phyloP scores from a whole-genome alignment of 169 alveolate species.

The Theileria annulata region DNA sequence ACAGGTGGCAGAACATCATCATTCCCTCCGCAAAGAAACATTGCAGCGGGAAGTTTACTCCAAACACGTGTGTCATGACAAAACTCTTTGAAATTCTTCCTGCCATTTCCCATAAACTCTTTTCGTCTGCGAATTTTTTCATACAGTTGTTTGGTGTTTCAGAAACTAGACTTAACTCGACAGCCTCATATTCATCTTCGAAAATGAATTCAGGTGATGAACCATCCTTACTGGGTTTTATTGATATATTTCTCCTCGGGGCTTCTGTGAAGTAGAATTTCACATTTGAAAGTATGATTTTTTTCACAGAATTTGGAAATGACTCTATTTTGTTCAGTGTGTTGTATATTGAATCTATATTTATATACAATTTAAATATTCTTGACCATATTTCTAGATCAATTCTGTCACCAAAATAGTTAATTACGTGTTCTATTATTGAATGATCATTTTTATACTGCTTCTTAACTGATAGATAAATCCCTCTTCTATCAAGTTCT shows the following conservation, averaged over 20 bases:
- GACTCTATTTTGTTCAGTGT: constrained; percentile 23
- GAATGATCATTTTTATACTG: not conserved
- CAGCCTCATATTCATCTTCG: constrained; percentile 1
- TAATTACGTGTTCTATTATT: constrained; percentile 14
- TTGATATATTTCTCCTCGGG: not conserved
- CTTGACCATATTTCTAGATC: constrained; percentile 54
- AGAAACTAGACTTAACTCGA: not conserved
- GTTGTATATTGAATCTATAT: constrained; percentile 28
- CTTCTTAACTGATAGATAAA: not conserved
- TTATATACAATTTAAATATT: constrained; percentile 24
- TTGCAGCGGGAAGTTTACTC: not conserved
- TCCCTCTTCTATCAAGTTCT: constrained; percentile 21
- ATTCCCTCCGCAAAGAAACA: constrained; percentile 23
- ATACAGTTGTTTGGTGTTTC: not conserved
- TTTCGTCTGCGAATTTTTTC: not conserved
- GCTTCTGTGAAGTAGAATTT: not conserved
- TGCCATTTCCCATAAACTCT: not conserved
- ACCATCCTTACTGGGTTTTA: not conserved
- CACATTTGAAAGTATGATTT: not conserved
- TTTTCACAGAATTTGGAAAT: constrained; percentile 20
- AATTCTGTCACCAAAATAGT: constrained; percentile 11
- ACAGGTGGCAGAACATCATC: constrained; percentile 10
- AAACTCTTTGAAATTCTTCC: constrained; percentile 2
- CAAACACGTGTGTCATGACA: constrained; percentile 7
- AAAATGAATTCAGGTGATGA: not conserved